Base-by-base conservation (phyloP, 164 flowering plant genomes). In the Stephania yunnanensis region DNA sequence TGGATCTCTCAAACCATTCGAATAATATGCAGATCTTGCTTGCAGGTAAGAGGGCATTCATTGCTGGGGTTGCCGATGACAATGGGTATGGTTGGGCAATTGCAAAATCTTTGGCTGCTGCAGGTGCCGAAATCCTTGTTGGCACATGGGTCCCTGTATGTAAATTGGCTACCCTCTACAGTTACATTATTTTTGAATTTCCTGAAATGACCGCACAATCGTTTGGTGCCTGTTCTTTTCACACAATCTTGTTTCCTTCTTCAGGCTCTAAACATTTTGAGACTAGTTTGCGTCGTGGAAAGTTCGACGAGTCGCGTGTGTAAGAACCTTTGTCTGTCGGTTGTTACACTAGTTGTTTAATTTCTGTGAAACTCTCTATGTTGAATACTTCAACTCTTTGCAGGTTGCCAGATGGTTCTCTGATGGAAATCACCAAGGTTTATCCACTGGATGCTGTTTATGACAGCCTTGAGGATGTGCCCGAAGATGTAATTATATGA, bases 61-160 rank as follows among this genome's bases (percentile, higher is more conserved):
- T 95, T 76, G 99, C 99, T 78, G 98, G 98, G 73, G 81, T 92
- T 72, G 98, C 98, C 81, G 99, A 93, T 89, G 99, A 93, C 78
- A 91, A 89, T 82, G 98, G 98, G 45, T 93, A 95, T 84, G 98
- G 98, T 70, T 95, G 99, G 99, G 99, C 97, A n/a, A 95, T 95
- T 31, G 99, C 99, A 65, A 95, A 93, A 80, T 91, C 98, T 76
- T 95, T 95, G 46, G 99, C 99, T 80, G 97, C 99, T 77, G 98
- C 99, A 0, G 99, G 99, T 76, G 99, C 99, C 83, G 93, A 95
- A 85, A 93, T 95, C 83, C 90, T 95, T 52, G 87, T 95, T 45
- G 99, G 98, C 64, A 93, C 99, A 68, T 95, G 98, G 99, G 99
- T 95, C 29, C 99, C 99, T 76, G 99, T 93, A 86, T 83, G 98